These are phyloP conservation scores for Choiromyces venosus DNA, from an alignment of 495 filamentous ascomycete genomes.

Conservation along the genomic window DNA sequence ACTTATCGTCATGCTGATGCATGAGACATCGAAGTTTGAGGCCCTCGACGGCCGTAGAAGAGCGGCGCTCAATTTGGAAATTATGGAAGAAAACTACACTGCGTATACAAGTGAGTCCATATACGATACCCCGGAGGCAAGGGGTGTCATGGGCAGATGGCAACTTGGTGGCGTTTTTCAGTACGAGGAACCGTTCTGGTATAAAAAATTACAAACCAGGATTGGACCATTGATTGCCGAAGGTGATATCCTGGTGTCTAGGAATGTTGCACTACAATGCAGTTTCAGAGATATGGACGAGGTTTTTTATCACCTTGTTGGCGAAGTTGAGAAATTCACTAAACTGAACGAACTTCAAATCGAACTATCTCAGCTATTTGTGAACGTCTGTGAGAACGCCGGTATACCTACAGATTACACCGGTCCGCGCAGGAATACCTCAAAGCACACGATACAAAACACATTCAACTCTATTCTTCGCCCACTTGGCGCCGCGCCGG, in stretches of 20 bases:
- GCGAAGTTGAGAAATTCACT: constrained; percentile 19
- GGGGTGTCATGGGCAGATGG: background rate
- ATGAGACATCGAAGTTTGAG: constrained; percentile 31
- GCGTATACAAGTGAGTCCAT: constrained; percentile 1
- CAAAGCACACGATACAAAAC: background rate
- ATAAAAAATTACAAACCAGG: constrained; percentile 27
- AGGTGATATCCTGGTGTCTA: constrained; percentile 3
- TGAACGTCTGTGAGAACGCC: background rate
- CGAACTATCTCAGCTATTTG: background rate
- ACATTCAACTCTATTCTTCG: background rate
- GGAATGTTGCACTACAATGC: constrained; percentile 5
- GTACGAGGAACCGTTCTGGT: constrained; percentile 30
- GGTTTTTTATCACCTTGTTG: constrained; percentile 21
- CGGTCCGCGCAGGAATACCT: background rate
- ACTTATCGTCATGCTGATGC: constrained; percentile 30
- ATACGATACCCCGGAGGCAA: constrained; percentile 6
- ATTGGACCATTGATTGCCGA: constrained; percentile 18
- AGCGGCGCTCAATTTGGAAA: constrained; percentile 19
- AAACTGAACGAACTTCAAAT: constrained; percentile 17
- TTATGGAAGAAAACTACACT: constrained; percentile 16
- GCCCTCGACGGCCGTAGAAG: constrained; percentile 22
- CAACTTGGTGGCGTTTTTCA: constrained; percentile 11
- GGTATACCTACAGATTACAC: background rate
- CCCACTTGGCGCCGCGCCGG: background rate
- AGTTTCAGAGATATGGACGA: constrained; percentile 14